Conservation (phyloP, 371 early-diverging fungal genomes). For the Rhizopus stolonifer region DNA sequence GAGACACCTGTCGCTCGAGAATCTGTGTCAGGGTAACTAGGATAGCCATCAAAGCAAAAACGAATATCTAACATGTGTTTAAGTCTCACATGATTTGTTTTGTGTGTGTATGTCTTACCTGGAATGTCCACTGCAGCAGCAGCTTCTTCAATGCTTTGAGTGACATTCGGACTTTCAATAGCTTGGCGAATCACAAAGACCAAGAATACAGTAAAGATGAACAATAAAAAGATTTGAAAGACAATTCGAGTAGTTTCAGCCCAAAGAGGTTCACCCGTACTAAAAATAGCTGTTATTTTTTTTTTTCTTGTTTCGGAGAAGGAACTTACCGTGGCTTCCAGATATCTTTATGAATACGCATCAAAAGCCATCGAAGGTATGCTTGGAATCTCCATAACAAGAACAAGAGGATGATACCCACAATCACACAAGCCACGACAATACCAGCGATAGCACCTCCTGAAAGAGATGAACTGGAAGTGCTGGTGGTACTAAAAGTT, state of each 20-base stretch:
- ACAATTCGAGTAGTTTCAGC: slow-evolving; percentile 48
- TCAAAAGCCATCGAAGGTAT: slow-evolving; percentile 38
- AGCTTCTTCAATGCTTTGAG: slow-evolving; percentile 37
- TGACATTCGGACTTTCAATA: slow-evolving; percentile 45
- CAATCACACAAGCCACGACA: slow-evolving; percentile 32
- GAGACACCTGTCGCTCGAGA: slow-evolving; percentile 32
- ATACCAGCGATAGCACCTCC: slow-evolving; percentile 49
- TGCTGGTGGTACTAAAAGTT: slow-evolving; percentile 17
- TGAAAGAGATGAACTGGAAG: slow-evolving; percentile 19
- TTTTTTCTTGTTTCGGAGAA: no score
- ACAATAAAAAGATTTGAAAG: slow-evolving; percentile 41
- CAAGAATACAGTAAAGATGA: slow-evolving; percentile 40
- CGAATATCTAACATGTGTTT: slow-evolving; percentile 49
- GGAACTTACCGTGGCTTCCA: slow-evolving; percentile 48
- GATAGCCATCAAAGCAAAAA: slow-evolving; percentile 50
- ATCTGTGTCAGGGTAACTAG: slow-evolving; percentile 13
- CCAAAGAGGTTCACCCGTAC: slow-evolving; percentile 53
- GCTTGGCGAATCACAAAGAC: slow-evolving; percentile 50
- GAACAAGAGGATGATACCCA: slow-evolving; percentile 37
- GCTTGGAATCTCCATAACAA: slow-evolving; percentile 45
- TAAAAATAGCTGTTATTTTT: no score
- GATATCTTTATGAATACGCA: slow-evolving; percentile 41
- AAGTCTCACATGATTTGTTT: no score
- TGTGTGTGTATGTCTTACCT: slow-evolving; percentile 19
- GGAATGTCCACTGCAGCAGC: slow-evolving; percentile 39